Evolutionary conservation across 2,329 filamentous ascomycete genomes (phyloP), one percentile per base, ranked within the genome.

Genomic region (Septoria linicola): DNA sequence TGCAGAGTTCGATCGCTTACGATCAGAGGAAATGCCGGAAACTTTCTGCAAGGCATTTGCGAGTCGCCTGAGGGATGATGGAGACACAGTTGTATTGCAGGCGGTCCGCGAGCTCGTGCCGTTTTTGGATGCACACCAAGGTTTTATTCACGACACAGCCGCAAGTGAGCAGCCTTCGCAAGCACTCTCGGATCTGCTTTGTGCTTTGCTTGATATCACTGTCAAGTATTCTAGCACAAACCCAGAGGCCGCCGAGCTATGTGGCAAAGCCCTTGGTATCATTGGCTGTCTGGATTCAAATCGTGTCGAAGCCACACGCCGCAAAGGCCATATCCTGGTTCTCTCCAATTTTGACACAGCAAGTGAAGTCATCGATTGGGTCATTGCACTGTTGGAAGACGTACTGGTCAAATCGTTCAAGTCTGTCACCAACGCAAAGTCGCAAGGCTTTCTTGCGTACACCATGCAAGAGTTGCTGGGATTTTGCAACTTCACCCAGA

Each of bases 241-340:
- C 35, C 68, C 76, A 6, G 81, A 83, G 10, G 87, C 97, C 48
- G 79, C 84, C 43, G 76, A 81, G 14, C 75, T 95, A 2, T 89
- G 88, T 55, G 87, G 89, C 11, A 83, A 87, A 63, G 93, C 89
- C 58, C 77, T 99, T 32, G 95, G 95, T 0, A 78, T 95, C 16
- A 83, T 99, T 46, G 93, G 95, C 5, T 96, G 91, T 59, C 74
- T 99, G 17, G 95, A 99, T 68, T 86, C 92, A 1, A 96, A 95
- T 63, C 83, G 88, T 53, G 82, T 96, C 1, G 93, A 99, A 63
- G 82, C 83, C 0, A 80, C 87, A 8, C 81, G 88, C 51, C 85
- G 88, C 61, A 86, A 89, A 60, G 84, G 81, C 57, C 86, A 89
- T n/a, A 87, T 96, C 46, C 81, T 97, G 19, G 83, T 97, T 42